phyloP scores from a whole-genome alignment of 202 grass and related monocot species.

The Setaria viridis region DNA sequence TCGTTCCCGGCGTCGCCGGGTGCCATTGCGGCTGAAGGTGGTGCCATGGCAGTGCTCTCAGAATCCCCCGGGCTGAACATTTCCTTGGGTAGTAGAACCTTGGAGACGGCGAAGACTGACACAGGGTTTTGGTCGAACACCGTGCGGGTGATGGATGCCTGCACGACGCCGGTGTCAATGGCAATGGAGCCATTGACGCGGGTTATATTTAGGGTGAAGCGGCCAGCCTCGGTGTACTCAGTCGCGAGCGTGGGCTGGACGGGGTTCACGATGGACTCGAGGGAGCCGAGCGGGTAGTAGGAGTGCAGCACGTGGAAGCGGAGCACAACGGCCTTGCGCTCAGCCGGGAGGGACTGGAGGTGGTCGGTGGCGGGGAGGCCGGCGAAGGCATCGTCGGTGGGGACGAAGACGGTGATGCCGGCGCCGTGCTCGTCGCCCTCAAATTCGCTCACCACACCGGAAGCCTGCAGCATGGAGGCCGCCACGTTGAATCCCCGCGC shows the following conservation, averaged over 20 bases:
- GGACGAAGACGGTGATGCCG: slow-evolving; percentile 92
- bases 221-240: slow-evolving; percentile 72
- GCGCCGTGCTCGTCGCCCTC: slow-evolving; percentile 82
- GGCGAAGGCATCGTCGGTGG: slow-evolving; percentile 94
- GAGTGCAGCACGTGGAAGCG: slow-evolving; percentile 98
- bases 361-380: slow-evolving; percentile 65
- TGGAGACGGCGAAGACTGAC: slow-evolving; percentile 91
- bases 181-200: slow-evolving; percentile 88
- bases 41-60: not conserved
- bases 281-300: slow-evolving; percentile 94
- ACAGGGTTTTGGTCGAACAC: slow-evolving; percentile 97
- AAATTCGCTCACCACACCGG: slow-evolving; percentile 79
- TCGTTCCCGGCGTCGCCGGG: slow-evolving; percentile 41
- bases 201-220: slow-evolving; percentile 93
- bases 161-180: slow-evolving; percentile 95
- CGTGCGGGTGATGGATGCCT: slow-evolving; percentile 93
- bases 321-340: slow-evolving; percentile 81
- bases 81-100: slow-evolving; percentile 87
- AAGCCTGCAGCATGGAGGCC: slow-evolving; percentile 92
- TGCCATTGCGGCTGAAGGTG: slow-evolving; percentile 14
- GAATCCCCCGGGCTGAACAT: slow-evolving; percentile 56
- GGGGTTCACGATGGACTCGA: slow-evolving; percentile 96
- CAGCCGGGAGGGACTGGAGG: slow-evolving; percentile 86
- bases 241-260: slow-evolving; percentile 95
- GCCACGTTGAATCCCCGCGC: slow-evolving; percentile 88